phyloP scores from a whole-genome alignment of 2,329 filamentous ascomycete species.

The Diaporthe nobilis region DNA sequence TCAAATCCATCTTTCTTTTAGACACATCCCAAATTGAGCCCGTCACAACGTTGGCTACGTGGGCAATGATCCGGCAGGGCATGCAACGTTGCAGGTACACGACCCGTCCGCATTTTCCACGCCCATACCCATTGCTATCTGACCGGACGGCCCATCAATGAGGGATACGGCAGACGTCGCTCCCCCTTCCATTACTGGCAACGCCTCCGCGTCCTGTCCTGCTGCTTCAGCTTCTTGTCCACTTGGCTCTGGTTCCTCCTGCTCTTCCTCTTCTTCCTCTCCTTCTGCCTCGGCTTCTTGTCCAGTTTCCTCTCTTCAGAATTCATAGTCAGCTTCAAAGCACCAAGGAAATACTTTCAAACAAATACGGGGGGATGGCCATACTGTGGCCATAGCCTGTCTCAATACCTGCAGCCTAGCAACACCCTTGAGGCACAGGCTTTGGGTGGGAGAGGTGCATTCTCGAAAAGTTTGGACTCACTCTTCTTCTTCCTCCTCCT shows the following conservation, averaged over 20 bases:
- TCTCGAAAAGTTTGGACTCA: no score
- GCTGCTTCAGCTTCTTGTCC: neutral
- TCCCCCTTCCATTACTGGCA: neutral
- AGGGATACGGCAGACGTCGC: neutral
- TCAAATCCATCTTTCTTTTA: neutral
- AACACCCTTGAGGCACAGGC: no score
- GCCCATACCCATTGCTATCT: conserved; percentile 17
- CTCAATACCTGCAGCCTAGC: no score
- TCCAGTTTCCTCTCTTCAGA: no score
- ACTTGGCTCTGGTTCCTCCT: neutral
- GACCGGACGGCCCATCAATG: neutral
- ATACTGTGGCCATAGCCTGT: no score
- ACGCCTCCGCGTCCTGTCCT: neutral
- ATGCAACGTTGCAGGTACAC: conserved; percentile 27
- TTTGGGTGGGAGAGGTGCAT: no score
- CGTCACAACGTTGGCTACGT: neutral
- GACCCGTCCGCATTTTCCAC: neutral
- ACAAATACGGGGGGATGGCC: no score
- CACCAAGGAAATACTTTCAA: no score
- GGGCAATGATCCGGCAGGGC: conserved; percentile 12
- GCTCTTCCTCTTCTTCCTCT: neutral
- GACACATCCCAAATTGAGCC: no score
- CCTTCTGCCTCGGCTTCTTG: neutral
- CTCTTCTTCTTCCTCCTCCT: neutral
- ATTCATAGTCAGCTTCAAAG: no score